phyloP scores from a whole-genome alignment of 805 yeast species.

The Blastobotrys attinorum region DNA sequence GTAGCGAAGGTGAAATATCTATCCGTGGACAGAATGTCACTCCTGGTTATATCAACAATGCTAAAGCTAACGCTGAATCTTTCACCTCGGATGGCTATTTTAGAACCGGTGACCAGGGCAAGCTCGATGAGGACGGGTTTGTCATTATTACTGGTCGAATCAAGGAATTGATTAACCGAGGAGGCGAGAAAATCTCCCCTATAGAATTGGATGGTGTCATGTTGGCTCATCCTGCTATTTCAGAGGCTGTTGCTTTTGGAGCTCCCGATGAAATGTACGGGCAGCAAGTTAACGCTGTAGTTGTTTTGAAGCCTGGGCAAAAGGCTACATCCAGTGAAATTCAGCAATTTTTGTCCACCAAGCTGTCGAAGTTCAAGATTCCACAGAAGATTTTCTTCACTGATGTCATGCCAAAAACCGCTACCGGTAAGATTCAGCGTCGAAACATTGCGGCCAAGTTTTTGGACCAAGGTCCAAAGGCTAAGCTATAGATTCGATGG shows the following conservation, averaged over 20 bases:
- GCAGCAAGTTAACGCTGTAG: slow-evolving; percentile 62
- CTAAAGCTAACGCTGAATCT: slow-evolving; percentile 59
- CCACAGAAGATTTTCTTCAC: slow-evolving; percentile 53
- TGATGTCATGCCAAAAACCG: slow-evolving; percentile 60
- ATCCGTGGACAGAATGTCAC: slow-evolving; percentile 64
- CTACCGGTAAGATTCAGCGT: slow-evolving; percentile 72
- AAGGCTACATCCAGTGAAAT: slow-evolving; percentile 37
- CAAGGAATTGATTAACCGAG: slow-evolving; percentile 67
- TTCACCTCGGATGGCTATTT: slow-evolving; percentile 56
- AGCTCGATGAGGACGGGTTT: slow-evolving; percentile 49
- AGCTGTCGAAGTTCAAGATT: slow-evolving; percentile 50
- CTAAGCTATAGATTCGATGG: not conserved
- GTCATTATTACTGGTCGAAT: slow-evolving; percentile 59
- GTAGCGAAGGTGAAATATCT: slow-evolving; percentile 59
- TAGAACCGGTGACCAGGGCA: slow-evolving; percentile 77
- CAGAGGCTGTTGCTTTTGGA: slow-evolving; percentile 66
- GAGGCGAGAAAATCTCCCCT: slow-evolving; percentile 73
- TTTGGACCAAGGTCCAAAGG: slow-evolving; percentile 16
- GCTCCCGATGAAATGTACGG: slow-evolving; percentile 63
- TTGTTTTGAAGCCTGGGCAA: slow-evolving; percentile 43
- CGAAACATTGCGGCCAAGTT: slow-evolving; percentile 48
- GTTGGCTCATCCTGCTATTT: slow-evolving; percentile 52
- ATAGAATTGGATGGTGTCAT: slow-evolving; percentile 58
- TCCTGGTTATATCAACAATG: slow-evolving; percentile 62
- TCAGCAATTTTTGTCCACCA: slow-evolving; percentile 36